These are phyloP conservation scores for Polyplosphaeria fusca DNA, from an alignment of 495 filamentous ascomycete species.

Conservation along the genomic window DNA sequence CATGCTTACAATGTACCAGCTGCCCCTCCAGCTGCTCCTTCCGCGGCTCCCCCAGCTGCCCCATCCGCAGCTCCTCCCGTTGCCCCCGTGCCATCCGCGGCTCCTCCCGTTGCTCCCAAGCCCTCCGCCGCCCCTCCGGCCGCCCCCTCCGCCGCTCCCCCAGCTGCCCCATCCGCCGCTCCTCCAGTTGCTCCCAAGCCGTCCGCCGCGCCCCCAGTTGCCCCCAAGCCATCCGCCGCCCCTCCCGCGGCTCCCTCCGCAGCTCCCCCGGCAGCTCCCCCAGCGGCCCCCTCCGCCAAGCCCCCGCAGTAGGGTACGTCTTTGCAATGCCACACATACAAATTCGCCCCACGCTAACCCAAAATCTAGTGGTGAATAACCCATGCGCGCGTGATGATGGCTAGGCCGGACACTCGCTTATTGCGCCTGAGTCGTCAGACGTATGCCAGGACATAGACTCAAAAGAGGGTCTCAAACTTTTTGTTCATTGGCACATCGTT, in stretches of 20 bases:
- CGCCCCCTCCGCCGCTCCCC: neutral
- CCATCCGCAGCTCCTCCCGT: neutral
- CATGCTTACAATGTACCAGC: neutral
- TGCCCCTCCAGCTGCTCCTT: neutral
- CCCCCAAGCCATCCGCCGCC: neutral
- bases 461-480: too few relatives aligned
- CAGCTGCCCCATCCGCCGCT: neutral
- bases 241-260: neutral
- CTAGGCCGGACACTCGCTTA: too few relatives aligned
- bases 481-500: too few relatives aligned
- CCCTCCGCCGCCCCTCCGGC: neutral
- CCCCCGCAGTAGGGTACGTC: neutral
- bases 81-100: neutral
- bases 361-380: too few relatives aligned
- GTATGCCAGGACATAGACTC: too few relatives aligned
- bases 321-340: too few relatives aligned
- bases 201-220: neutral
- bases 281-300: neutral
- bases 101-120: neutral
- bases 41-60: neutral
- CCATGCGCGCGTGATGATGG: too few relatives aligned
- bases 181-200: neutral
- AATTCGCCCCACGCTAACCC: too few relatives aligned
- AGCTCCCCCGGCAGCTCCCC: neutral
- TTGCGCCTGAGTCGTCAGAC: too few relatives aligned